Percentiles rank a stretch among this genome's conserved stretches.
phyloP scores from a whole-genome alignment of 1,284 basidiomycete species.

The Waitea zeae region DNA sequence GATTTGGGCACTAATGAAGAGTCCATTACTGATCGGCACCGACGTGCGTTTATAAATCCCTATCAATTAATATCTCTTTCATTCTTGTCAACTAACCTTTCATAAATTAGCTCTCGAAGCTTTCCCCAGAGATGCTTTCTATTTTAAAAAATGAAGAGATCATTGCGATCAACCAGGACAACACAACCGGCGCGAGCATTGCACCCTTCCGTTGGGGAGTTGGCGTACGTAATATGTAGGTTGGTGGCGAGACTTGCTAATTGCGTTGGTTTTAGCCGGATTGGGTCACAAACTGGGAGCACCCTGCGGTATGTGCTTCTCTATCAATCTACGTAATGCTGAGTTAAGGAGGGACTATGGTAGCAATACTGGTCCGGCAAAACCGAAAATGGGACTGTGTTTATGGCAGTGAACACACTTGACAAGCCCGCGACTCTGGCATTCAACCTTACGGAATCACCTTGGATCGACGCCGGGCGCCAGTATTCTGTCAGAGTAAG shows the following conservation, averaged over 20 bases:
- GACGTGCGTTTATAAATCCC: too few relatives aligned
- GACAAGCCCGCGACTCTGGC: constrained; percentile 35
- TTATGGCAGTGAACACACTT: constrained; percentile 27
- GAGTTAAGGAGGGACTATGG: too few relatives aligned
- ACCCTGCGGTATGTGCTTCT: too few relatives aligned
- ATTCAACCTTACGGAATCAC: constrained; percentile 51
- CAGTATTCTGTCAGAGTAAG: constrained; percentile 47
- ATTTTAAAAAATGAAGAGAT: constrained; percentile 22
- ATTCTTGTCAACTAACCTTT: too few relatives aligned
- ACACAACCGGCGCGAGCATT: constrained; percentile 19
- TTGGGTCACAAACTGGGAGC: constrained; percentile 24
- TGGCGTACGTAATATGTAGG: constrained; percentile 28
- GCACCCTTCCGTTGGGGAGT: constrained; percentile 28
- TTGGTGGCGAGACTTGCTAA: too few relatives aligned
- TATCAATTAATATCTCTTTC: too few relatives aligned
- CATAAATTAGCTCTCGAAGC: constrained; percentile 19
- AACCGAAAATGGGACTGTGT: constrained; percentile 24
- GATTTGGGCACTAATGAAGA: constrained; percentile 48
- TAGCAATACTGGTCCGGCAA: constrained; percentile 35
- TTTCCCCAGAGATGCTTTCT: constrained; percentile 16
- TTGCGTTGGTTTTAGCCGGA: constrained; percentile 25
- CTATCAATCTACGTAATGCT: too few relatives aligned
- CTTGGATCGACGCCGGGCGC: constrained; percentile 49
- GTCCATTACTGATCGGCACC: constrained; percentile 30
- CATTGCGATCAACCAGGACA: constrained; percentile 27